Evolutionary conservation across 164 flowering plant species (phyloP).

Genomic region (Paratinospora sagittata): DNA sequence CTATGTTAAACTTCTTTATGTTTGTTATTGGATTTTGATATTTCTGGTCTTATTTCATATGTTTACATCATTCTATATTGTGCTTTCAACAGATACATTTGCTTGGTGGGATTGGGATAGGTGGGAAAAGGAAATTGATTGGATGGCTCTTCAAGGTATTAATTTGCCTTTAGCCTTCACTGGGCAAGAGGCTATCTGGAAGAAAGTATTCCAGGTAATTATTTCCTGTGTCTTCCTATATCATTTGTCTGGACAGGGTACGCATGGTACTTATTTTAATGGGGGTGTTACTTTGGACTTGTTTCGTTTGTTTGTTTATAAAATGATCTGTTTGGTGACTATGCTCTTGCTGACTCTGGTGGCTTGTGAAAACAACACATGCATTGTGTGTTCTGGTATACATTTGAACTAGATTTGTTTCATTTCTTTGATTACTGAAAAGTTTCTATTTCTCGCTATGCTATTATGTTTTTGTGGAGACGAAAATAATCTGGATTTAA

Average conservation of each 20-base stretch:
- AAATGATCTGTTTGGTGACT: background rate
- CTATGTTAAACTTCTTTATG: background rate
- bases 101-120: conserved; percentile 89
- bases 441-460: too few species aligned
- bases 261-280: background rate
- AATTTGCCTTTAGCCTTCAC: conserved; percentile 76
- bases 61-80: conserved; percentile 2
- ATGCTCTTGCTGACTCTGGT: background rate
- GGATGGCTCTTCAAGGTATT: conserved; percentile 85
- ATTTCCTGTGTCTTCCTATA: background rate
- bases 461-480: too few species aligned
- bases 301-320: background rate
- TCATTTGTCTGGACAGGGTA: background rate
- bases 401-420: too few species aligned
- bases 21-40: background rate
- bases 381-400: too few species aligned
- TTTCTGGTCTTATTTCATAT: background rate
- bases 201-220: conserved; percentile 66
- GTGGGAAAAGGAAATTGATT: conserved; percentile 87
- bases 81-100: conserved; percentile 47
- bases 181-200: conserved; percentile 81
- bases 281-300: background rate
- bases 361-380: background rate
- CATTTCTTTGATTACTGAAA: too few species aligned
- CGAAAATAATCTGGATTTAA: too few species aligned